A percentile compares a stretch with the other conserved stretches of the same genome.
Conservation (phyloP, 768 basidiomycete genomes). For the Agaricus subrufescens region DNA sequence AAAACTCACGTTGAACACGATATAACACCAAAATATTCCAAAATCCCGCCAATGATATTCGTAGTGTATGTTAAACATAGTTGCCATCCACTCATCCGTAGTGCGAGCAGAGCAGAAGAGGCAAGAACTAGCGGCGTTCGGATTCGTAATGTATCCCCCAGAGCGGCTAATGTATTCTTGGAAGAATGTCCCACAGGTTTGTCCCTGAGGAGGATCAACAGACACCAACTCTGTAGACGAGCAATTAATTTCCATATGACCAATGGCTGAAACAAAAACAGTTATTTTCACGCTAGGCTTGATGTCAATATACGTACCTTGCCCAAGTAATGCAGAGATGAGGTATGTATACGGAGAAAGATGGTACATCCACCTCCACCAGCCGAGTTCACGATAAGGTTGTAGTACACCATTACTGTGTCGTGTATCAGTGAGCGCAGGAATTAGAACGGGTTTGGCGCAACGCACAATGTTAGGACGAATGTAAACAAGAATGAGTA, state of each 20-base stretch:
- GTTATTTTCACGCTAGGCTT: conserved; percentile 20
- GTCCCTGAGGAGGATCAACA: conserved; percentile 53
- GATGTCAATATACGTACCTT: conserved; percentile 27
- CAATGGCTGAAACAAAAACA: conserved; percentile 39
- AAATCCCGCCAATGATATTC: conserved; percentile 46
- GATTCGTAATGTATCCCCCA: conserved; percentile 60
- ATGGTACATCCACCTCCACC: conserved; percentile 73
- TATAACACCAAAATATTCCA: conserved; percentile 46
- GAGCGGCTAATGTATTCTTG: conserved; percentile 39
- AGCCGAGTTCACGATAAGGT: conserved; percentile 53
- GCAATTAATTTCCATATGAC: conserved; percentile 48
- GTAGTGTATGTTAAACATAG: conserved; percentile 59
- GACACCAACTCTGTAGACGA: conserved; percentile 55
- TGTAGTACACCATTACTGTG: conserved; percentile 67
- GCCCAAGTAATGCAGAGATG: conserved; percentile 43
- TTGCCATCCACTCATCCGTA: conserved; percentile 51
- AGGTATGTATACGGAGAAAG: conserved; percentile 50
- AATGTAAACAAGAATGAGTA: conserved; percentile 60
- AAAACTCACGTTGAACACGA: conserved; percentile 37
- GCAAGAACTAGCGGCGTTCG: conserved; percentile 45
- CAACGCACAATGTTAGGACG: conserved; percentile 55
- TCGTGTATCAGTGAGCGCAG: neutral
- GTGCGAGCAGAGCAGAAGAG: conserved; percentile 48
- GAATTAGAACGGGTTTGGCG: neutral
- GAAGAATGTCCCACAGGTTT: conserved; percentile 53